Evolutionary conservation across 2,329 filamentous ascomycete species (phyloP).

Genomic region (Neofusicoccum sp.): DNA sequence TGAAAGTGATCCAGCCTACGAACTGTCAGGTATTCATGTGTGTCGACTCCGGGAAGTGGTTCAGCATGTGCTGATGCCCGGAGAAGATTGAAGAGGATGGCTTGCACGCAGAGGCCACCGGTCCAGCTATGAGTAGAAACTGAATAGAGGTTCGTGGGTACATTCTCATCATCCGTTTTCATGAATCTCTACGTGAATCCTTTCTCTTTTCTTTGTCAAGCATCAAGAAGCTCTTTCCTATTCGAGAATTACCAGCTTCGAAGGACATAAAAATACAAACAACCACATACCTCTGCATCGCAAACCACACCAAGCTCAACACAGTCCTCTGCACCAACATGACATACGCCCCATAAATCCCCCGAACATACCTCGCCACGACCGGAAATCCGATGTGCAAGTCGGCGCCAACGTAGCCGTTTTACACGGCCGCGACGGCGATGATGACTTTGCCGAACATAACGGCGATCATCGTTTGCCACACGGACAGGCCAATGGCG

Average conservation of each 20-base stretch:
- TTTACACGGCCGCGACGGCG: constrained; percentile 38
- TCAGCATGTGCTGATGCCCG: constrained; percentile 36
- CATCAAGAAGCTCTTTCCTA: neutral
- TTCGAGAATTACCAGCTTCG: neutral
- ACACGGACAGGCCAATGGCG: constrained; percentile 42
- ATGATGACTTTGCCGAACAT: constrained; percentile 45
- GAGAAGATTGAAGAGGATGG: constrained; percentile 40
- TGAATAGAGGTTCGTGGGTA: neutral
- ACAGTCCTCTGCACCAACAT: constrained; percentile 45
- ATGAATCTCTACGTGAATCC: too few species aligned
- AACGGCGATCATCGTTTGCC: constrained; percentile 44
- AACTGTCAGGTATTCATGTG: constrained; percentile 41
- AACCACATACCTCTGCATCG: constrained; percentile 34
- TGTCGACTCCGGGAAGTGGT: constrained; percentile 38
- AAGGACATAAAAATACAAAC: too few species aligned
- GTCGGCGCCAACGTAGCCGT: constrained; percentile 42
- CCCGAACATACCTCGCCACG: constrained; percentile 44
- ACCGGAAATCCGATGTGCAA: constrained; percentile 51
- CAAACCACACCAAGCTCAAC: constrained; percentile 45
- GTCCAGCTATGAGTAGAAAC: constrained; percentile 29
- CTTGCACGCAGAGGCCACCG: constrained; percentile 39
- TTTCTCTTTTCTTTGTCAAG: neutral
- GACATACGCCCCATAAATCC: constrained; percentile 45
- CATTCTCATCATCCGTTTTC: too few species aligned
- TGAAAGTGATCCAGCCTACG: constrained; percentile 41